phyloP scores from a whole-genome alignment of 768 basidiomycete species.

The Leucogyrophana mollusca region DNA sequence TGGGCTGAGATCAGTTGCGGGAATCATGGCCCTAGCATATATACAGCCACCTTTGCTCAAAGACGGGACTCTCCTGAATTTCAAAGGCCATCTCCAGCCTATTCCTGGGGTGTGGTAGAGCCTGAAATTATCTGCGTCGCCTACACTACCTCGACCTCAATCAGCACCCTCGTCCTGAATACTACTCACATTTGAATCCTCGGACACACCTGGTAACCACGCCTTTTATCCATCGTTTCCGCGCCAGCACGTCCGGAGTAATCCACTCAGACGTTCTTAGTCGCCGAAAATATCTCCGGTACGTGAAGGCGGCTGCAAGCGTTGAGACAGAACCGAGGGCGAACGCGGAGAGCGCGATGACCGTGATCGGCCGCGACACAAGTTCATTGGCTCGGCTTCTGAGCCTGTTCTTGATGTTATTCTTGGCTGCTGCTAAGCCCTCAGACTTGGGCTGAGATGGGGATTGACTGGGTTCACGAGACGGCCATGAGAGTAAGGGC shows the following conservation, averaged over 20 bases:
- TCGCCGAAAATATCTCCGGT: conserved; percentile 54
- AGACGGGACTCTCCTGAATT: conserved; percentile 63
- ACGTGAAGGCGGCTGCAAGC: conserved; percentile 33
- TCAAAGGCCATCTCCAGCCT: conserved; percentile 74
- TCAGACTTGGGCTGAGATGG: no score
- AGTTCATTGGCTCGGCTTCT: background rate
- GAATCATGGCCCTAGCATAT: background rate
- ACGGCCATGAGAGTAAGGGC: conserved; percentile 3
- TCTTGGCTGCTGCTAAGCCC: no score
- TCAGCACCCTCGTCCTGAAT: background rate
- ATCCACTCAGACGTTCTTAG: conserved; percentile 69
- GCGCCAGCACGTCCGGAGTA: conserved; percentile 56
- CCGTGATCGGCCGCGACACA: background rate
- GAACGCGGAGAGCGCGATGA: conserved; percentile 33
- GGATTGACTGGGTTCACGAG: conserved; percentile 3
- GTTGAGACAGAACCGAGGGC: conserved; percentile 39
- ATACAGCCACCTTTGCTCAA: conserved; percentile 47
- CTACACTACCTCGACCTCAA: conserved; percentile 50
- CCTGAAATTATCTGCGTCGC: conserved; percentile 83
- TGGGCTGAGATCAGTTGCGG: conserved; percentile 22
- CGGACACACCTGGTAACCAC: conserved; percentile 69
- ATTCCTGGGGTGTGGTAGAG: conserved; percentile 82
- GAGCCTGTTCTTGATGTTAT: background rate
- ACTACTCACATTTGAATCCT: background rate
- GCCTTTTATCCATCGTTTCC: conserved; percentile 72